Evolutionary conservation across 768 basidiomycete species (phyloP), one percentile per base, ranked within the genome.

Genomic region (Phanerochaete sordida): DNA sequence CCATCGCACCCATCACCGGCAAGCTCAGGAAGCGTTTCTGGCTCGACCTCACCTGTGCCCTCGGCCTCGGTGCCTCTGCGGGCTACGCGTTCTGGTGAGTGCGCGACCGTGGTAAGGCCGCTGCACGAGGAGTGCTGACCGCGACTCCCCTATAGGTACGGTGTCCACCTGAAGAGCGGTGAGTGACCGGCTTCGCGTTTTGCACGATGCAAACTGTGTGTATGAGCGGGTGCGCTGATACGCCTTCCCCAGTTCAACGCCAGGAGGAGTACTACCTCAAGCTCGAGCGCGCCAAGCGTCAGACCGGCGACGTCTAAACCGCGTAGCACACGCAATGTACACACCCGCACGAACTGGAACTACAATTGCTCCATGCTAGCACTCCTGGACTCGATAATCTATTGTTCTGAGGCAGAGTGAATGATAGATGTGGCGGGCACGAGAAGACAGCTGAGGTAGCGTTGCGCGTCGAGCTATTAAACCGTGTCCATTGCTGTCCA

Each of bases 1-100:
- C 39, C 39, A 89, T 96, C 72, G 88, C 91, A 62, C 93, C 94
- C 67, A 94, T 96, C 75, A 90, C 90, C 54, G 94, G 94, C 73
- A 93, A 85, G 78, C 90, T 95, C 77, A 90, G 94, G 79, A 96
- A 95, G 77, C 81, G 86, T 68, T 85, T 95, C 75, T 91, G 91
- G 85, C 84, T 93, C 63, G 95, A 97, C 72, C 67, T 96, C 63
- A 79, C 84, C 49, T 79, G 84, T 67, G 82, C 84, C 39, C 71
- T 95, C 46, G 93, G 91, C 66, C 83, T 96, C 54, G 94, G 93
- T 27, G 64, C 87, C 57, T 78, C 84, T 50, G 78, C 81, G 12
- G 93, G 84, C 31, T 95, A 93, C 69, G 82, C 82, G 2, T 97
- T 83, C 78, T 97, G 94, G 94, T 95, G 62, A 65, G 90, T 81